Evolutionary conservation across 1,284 basidiomycete species (phyloP).

Genomic region (Pterula multifida): DNA sequence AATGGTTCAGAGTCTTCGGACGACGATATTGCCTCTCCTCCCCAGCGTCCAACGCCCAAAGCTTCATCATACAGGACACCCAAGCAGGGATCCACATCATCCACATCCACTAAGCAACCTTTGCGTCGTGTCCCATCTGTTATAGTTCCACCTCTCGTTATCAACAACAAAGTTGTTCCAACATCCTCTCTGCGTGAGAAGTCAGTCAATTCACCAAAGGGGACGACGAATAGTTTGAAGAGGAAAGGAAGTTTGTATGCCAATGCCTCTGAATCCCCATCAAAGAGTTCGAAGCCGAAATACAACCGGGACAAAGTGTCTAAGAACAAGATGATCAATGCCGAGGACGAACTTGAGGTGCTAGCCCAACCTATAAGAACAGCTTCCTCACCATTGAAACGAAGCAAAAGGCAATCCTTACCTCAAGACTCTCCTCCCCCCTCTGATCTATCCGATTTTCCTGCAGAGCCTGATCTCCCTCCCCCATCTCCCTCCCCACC

Average conservation of each 20-base stretch:
- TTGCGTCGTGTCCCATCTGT: background rate
- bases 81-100: background rate
- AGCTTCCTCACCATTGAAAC: background rate
- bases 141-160: background rate
- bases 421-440: background rate
- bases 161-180: background rate
- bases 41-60: background rate
- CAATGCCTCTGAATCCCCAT: no score
- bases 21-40: background rate
- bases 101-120: background rate
- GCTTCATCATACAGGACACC: background rate
- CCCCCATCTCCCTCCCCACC: background rate
- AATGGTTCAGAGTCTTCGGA: no score
- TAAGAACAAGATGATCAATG: slow-evolving; percentile 3
- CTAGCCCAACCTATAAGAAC: background rate
- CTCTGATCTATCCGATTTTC: no score
- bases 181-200: slow-evolving; percentile 9
- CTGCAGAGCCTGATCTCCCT: background rate
- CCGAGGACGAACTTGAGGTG: slow-evolving; percentile 4
- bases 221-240: slow-evolving; percentile 5
- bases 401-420: slow-evolving; percentile 6
- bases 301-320: slow-evolving; percentile 7
- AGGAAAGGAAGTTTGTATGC: slow-evolving; percentile 6
- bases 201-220: slow-evolving; percentile 8
- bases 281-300: slow-evolving; percentile 4